These are phyloP conservation scores for Trametes polyzona DNA, from an alignment of 1,284 basidiomycete species.

Conservation along the genomic window DNA sequence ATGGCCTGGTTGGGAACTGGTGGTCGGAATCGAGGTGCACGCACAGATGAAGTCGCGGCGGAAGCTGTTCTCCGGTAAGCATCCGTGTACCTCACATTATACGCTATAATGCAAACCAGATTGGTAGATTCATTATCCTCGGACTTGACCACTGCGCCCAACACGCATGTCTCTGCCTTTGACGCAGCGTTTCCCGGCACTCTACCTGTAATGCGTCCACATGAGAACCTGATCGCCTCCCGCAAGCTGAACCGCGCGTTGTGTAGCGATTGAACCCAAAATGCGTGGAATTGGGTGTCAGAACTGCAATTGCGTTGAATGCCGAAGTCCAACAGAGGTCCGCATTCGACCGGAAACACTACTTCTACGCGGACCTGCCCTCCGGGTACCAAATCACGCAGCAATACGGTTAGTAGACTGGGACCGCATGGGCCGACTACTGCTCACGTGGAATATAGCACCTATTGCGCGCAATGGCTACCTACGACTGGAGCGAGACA, in stretches of 20 bases:
- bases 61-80: slow-evolving; percentile 90
- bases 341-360: slow-evolving; percentile 96
- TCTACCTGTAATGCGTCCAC: slow-evolving; percentile 68
- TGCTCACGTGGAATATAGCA: slow-evolving; percentile 46
- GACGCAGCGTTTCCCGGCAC: slow-evolving; percentile 96
- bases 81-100: not conserved
- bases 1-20: slow-evolving; percentile 79
- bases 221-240: not conserved
- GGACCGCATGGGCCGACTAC: not conserved
- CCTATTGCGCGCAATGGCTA: slow-evolving; percentile 80
- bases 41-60: slow-evolving; percentile 87
- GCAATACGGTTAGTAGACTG: slow-evolving; percentile 73
- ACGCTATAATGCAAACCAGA: not conserved
- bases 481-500: slow-evolving; percentile 53
- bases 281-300: slow-evolving; percentile 82
- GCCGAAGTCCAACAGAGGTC: slow-evolving; percentile 76
- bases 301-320: slow-evolving; percentile 83
- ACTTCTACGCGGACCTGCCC: slow-evolving; percentile 96
- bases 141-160: slow-evolving; percentile 57
- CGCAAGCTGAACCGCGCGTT: not conserved
- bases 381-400: slow-evolving; percentile 98
- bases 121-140: slow-evolving; percentile 45
- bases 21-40: slow-evolving; percentile 96
- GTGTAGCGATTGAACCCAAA: slow-evolving; percentile 74
- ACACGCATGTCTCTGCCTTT: slow-evolving; percentile 80